A percentile compares a stretch with the other conserved stretches of the same genome.
Conservation (phyloP, 345 rosid species). For the Barbarea vulgaris region DNA sequence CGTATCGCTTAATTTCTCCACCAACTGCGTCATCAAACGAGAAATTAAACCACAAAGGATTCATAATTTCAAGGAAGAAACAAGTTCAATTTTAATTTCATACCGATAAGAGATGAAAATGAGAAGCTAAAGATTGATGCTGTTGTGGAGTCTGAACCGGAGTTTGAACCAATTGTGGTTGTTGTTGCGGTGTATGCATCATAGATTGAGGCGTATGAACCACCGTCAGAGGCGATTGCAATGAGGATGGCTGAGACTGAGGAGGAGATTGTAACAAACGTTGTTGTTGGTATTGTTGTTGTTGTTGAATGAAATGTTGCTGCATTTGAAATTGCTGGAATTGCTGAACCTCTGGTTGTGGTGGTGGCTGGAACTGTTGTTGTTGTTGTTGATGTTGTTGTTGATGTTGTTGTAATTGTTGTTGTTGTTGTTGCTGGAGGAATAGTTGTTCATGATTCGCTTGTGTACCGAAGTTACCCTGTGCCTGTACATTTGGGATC, state of each 20-base stretch:
- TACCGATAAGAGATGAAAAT: constrained; percentile 77
- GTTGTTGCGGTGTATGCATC: constrained; percentile 48
- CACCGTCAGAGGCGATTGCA: constrained; percentile 33
- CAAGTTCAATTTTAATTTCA: background rate
- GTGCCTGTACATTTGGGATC: too few relatives aligned
- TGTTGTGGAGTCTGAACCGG: constrained; percentile 48
- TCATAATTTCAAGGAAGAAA: background rate
- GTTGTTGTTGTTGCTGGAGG: too few relatives aligned
- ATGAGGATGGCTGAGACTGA: constrained; percentile 35
- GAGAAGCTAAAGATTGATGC: constrained; percentile 91
- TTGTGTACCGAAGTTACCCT: too few relatives aligned
- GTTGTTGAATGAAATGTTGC: constrained; percentile 44
- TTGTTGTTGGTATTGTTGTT: constrained; percentile 39
- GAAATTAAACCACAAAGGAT: background rate
- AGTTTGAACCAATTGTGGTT: constrained; percentile 32
- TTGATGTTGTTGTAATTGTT: too few relatives aligned
- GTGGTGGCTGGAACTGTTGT: constrained; percentile 22
- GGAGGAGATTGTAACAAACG: constrained; percentile 31
- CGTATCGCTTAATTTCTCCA: constrained; percentile 69
- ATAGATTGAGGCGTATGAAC: constrained; percentile 37
- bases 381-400: constrained; percentile 42
- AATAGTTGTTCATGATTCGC: too few relatives aligned
- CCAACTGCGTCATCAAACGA: constrained; percentile 46
- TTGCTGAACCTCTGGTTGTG: constrained; percentile 32
- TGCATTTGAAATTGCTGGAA: constrained; percentile 39